Base-by-base conservation (phyloP, 495 filamentous ascomycete species). In the Lepraria neglecta region DNA sequence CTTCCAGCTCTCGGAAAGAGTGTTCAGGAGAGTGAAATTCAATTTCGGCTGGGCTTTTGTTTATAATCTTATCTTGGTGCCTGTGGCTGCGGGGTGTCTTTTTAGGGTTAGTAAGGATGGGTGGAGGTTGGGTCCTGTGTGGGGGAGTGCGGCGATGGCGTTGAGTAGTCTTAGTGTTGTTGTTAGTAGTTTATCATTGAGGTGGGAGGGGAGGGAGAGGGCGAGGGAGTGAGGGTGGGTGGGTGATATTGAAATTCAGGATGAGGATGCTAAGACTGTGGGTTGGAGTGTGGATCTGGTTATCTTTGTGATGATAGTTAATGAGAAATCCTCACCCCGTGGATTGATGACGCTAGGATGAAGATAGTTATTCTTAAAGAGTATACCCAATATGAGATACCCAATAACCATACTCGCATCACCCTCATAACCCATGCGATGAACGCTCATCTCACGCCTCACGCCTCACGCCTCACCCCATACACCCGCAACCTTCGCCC, bases 11-110 rank as follows among this genome's bases (percentile, higher is more conserved):
- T 87, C 84, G 59, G 74, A 76, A 0, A 77, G 78, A 3, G 90
- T 96, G 3, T 92, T 96, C 68, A 74, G 81, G 38, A 77, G 91
- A 17, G 87, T 96, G 65, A 86, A 85, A 69, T 79, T 94, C 75
- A 96, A 96, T 67, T 96, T 96, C 70, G 81, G 72, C 31, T 96
- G 91, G 91, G 91, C 91, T 3, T 72, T 90, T n/a, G 73, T 95
- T 3, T 96, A 96, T 69, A 96, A 96, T 67, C 56, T 86, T 11
- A 69, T 86, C 50, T 83, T 89, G 4, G 71, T 96, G n/a, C 91
- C 91, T 3, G 76, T 96, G 46, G 90, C 91, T 3, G 91, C 90
- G 2, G 91, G 91, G 3, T 84, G 85, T 14, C 74, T 95, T 11
- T 95, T 72, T 52, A 71, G 73, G 6, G 79, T 82, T 27, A 68